phyloP scores from a whole-genome alignment of 257 asterid species.

The Plantago elongata region DNA sequence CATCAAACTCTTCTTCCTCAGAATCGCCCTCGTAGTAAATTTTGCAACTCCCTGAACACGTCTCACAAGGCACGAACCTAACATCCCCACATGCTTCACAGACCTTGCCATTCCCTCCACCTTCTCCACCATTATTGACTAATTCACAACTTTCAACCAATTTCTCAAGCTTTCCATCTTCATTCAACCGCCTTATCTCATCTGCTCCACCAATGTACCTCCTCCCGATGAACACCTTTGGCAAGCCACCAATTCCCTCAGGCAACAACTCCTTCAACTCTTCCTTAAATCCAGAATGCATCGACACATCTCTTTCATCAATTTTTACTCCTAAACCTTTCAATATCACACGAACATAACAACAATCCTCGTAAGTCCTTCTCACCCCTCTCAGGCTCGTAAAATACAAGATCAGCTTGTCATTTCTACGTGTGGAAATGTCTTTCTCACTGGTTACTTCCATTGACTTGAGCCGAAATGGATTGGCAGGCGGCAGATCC shows the following conservation, averaged over 20 bases:
- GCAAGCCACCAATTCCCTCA: slow-evolving; percentile 41
- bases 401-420: slow-evolving; percentile 60
- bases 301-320: slow-evolving; percentile 89
- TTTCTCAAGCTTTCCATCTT: slow-evolving; percentile 73
- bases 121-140: slow-evolving; percentile 29
- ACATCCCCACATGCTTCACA: slow-evolving; percentile 89
- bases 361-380: slow-evolving; percentile 92
- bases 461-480: slow-evolving; percentile 50
- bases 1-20: slow-evolving; percentile 28
- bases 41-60: slow-evolving; percentile 91
- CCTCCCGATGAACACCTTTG: slow-evolving; percentile 58
- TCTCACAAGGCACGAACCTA: slow-evolving; percentile 84
- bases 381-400: slow-evolving; percentile 89
- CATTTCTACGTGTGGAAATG: slow-evolving; percentile 23
- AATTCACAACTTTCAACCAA: slow-evolving; percentile 56
- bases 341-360: slow-evolving; percentile 63
- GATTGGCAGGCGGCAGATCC: slow-evolving; percentile 80
- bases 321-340: slow-evolving; percentile 67
- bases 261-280: slow-evolving; percentile 56
- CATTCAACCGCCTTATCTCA: slow-evolving; percentile 64
- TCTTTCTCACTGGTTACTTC: slow-evolving; percentile 17
- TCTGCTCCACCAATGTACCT: slow-evolving; percentile 78
- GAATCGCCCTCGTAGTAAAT: slow-evolving; percentile 50
- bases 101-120: slow-evolving; percentile 23
- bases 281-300: slow-evolving; percentile 91